Evolutionary conservation across 305 asterid genomes (phyloP).

Genomic region (Fraxinus angustifolia): DNA sequence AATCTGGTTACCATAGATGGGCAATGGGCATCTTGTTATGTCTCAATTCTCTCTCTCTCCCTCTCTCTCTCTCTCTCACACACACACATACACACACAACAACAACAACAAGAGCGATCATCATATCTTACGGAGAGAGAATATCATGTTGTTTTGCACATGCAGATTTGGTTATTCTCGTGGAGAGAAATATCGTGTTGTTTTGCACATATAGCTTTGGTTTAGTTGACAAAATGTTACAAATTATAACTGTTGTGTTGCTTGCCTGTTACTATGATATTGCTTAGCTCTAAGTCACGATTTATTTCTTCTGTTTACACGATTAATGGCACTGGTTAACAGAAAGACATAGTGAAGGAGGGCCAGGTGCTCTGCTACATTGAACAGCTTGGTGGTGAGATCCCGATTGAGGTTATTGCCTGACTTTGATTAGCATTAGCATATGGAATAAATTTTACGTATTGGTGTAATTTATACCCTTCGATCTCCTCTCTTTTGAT

Average conservation of each 20-base stretch:
- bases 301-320: conserved; percentile 18
- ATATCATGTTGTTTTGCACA: neutral
- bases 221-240: neutral
- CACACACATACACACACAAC: no score
- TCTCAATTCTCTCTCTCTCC: neutral
- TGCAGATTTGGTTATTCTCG: neutral
- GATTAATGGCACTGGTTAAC: conserved; percentile 26
- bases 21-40: neutral
- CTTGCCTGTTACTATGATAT: neutral
- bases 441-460: neutral
- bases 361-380: conserved; percentile 89
- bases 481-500: neutral
- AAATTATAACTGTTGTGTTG: neutral
- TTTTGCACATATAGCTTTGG: neutral
- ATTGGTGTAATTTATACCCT: neutral
- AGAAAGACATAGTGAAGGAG: conserved; percentile 76
- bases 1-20: neutral
- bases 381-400: conserved; percentile 79
- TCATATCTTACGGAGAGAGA: neutral
- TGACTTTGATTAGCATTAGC: conserved; percentile 5
- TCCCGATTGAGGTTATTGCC: conserved; percentile 70
- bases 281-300: neutral
- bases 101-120: no score
- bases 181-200: neutral
- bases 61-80: neutral